Base-by-base conservation (phyloP, 352 stramenopile species). In the Pythium grandisporangium region DNA sequence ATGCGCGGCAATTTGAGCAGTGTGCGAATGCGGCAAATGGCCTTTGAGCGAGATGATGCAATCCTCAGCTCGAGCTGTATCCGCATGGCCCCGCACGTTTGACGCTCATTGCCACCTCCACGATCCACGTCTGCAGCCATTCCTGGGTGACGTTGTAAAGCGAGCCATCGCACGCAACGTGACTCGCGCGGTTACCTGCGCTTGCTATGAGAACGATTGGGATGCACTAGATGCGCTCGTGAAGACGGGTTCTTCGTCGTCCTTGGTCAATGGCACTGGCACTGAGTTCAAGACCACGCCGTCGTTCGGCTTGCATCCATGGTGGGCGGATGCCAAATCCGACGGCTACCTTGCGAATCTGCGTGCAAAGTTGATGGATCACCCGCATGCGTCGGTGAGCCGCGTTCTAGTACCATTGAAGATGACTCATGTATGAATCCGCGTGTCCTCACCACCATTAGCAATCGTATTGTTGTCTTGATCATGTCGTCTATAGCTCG, bases 51-150 rank as follows among this genome's bases (percentile, higher is more conserved):
- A 32, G 27, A n/a, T n/a, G n/a, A n/a, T n/a, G n/a, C n/a, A n/a
- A n/a, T n/a, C n/a, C n/a, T n/a, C n/a, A n/a, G n/a, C n/a, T n/a
- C n/a, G n/a, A n/a, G n/a, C n/a, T n/a, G n/a, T n/a, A n/a, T n/a
- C n/a, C n/a, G n/a, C n/a, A 8, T 32, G 27, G 51, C 53, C 55
- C 5, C 38, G 34, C 5, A 45, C 35, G 0, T 38, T 86, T 11
- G 77, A 91, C 30, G 70, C 74, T 11, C 74, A 88, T 49, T 87
- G 71, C 45, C 77, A 91, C 46, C 37, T 91, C 32, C 77, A 91
- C 23, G 74, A 91, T 37, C 24, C 50, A 27, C 59, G 68, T 19
- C 44, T 84, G 3, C 32, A 57, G 19, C 34, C 21, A 5, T 37
- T 52, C 41, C 13, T 40, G 8, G n/a, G 12, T 13, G 29, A 20